These are phyloP conservation scores for Patellaria atrata DNA, from an alignment of 495 filamentous ascomycete genomes.

Conservation along the genomic window DNA sequence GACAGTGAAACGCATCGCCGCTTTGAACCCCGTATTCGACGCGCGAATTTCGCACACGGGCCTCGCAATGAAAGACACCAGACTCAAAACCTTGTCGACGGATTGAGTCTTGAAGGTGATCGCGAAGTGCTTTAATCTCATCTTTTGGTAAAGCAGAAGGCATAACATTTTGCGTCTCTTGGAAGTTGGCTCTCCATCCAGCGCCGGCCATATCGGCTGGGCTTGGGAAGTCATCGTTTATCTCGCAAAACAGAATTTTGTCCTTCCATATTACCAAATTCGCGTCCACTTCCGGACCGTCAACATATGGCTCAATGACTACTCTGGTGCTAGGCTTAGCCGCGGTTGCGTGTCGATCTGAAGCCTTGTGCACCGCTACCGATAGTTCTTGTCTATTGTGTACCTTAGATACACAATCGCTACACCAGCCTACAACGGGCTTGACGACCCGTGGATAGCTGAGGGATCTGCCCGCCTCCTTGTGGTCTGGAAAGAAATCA, in stretches of 20 bases:
- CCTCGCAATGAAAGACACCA: conserved; percentile 29
- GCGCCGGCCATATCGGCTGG: conserved; percentile 26
- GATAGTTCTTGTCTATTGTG: conserved; percentile 20
- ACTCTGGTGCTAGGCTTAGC: not conserved
- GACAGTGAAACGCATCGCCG: too few species aligned
- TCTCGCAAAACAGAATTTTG: conserved; percentile 36
- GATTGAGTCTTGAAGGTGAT: too few species aligned
- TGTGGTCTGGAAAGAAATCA: too few species aligned
- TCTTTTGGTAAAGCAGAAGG: too few species aligned
- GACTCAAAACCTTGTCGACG: conserved; percentile 25
- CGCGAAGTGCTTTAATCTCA: too few species aligned
- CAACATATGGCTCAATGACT: conserved; percentile 17
- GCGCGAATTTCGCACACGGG: conserved; percentile 24
- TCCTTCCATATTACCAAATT: conserved; percentile 37
- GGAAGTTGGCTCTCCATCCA: not conserved
- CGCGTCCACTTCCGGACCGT: conserved; percentile 39
- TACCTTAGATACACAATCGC: conserved; percentile 32
- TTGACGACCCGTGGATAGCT: conserved; percentile 34
- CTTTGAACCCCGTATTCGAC: conserved; percentile 13
- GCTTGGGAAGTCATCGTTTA: conserved; percentile 38
- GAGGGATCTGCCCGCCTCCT: too few species aligned
- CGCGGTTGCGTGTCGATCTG: not conserved
- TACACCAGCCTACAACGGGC: conserved; percentile 29
- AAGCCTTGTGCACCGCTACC: too few species aligned
- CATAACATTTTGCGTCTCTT: too few species aligned